Evolutionary conservation across 441 rosid species (phyloP).

Genomic region (Raphanus hybrid): DNA sequence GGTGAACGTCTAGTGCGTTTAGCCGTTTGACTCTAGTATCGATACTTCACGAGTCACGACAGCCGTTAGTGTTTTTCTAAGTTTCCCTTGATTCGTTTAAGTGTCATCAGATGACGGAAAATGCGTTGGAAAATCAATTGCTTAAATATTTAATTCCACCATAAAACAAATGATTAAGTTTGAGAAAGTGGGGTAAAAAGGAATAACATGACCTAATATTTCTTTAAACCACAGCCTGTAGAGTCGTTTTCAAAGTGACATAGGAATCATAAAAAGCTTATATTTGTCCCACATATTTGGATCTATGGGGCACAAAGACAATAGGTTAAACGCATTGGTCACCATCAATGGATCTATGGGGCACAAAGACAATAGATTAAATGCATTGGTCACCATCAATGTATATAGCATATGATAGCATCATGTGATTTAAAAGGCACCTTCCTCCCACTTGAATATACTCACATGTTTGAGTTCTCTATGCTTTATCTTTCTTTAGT

Average conservation of each 20-base stretch:
- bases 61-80: not conserved
- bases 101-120: too few relatives aligned
- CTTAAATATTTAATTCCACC: conserved; percentile 25
- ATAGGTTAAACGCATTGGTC: conserved; percentile 35
- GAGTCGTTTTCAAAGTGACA: conserved; percentile 37
- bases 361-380: conserved; percentile 36
- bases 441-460: conserved; percentile 36
- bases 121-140: conserved; percentile 1
- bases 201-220: conserved; percentile 39
- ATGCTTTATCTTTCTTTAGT: conserved; percentile 33
- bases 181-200: conserved; percentile 30
- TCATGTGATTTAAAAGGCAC: conserved; percentile 39
- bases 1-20: not conserved
- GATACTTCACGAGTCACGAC: too few relatives aligned
- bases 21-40: not conserved
- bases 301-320: conserved; percentile 38
- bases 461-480: conserved; percentile 39
- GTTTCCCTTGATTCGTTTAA: too few relatives aligned
- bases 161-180: conserved; percentile 31
- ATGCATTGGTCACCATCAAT: conserved; percentile 36
- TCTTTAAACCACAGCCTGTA: conserved; percentile 31
- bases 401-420: conserved; percentile 34
- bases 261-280: conserved; percentile 36
- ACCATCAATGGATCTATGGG: conserved; percentile 25
- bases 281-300: conserved; percentile 41